Conservation (phyloP, 202 grass and related monocot genomes). For the Setaria viridis region DNA sequence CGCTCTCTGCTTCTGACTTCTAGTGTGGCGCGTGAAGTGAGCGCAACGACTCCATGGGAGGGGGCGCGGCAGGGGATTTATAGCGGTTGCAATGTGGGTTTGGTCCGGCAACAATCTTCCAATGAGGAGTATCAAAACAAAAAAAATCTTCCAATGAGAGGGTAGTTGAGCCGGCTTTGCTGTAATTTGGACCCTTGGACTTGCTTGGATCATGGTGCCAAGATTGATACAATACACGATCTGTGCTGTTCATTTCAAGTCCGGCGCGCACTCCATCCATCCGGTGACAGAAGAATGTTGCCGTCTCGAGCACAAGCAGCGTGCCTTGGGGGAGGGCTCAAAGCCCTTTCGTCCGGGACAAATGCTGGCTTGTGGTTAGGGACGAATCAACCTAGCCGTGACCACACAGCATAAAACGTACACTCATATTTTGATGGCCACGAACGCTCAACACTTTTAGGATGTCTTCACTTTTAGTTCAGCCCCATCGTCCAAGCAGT, state of each 20-base stretch:
- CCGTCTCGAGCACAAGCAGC: neutral
- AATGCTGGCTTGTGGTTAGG: neutral
- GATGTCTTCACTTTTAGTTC: neutral
- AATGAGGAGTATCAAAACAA: too few relatives aligned
- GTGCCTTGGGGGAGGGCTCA: neutral
- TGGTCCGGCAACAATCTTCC: neutral
- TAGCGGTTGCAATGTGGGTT: conserved; percentile 34
- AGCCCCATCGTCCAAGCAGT: neutral
- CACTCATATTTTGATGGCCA: neutral
- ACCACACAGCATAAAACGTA: neutral
- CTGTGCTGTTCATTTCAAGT: neutral
- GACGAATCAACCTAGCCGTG: neutral
- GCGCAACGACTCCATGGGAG: conserved; percentile 35
- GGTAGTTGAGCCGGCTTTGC: neutral
- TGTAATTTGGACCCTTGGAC: too few relatives aligned
- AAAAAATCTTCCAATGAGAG: neutral
- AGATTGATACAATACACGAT: neutral
- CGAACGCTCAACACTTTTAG: neutral
- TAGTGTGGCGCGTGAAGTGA: neutral
- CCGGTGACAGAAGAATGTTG: neutral
- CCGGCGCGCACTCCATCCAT: neutral
- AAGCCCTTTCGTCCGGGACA: neutral
- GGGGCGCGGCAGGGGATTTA: conserved; percentile 14
- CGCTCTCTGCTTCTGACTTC: neutral
- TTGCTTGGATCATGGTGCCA: neutral